Base-by-base conservation (phyloP, 441 rosid genomes). In the Euphorbia schlechtendalii region DNA sequence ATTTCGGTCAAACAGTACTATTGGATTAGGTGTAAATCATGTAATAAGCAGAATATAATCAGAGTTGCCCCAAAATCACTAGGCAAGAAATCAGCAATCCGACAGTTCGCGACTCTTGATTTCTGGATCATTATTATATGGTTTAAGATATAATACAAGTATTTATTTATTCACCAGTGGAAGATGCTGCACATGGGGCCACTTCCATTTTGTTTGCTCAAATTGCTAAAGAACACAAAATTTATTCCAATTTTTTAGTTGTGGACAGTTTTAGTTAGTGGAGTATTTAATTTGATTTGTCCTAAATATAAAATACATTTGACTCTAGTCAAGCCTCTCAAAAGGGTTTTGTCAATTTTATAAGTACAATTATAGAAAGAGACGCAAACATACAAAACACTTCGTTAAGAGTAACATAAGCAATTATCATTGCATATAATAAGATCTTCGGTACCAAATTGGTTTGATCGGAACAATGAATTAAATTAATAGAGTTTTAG, bases 51-150 rank as follows among this genome's bases (percentile, higher is more conserved):
- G 57, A 22, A 57, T n/a, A 34, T 17, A 64, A 20, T 36, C 22
- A 64, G 66, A 51, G 38, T 8, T 56, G 56, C 13, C 71, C 66
- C 45, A 51, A 63, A 46, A 52, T 65, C 30, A 49, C n/a, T 11
- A 9, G 66, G 54, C 43, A 63, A 32, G 34, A 59, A 21, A 69
- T 6, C 15, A n/a, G 25, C 22, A 51, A 40, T 27, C 54, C 40
- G 63, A 14, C 34, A 56, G 40, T n/a, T 64, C 74, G 74, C 69
- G 76, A 76, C 62, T 61, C 45, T n/a, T 60, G 71, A 59, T 63
- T 59, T 59, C n/a, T 25, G 54, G 28, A 63, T 55, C 62, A 20
- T 49, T 5, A 18, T n/a, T n/a, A n/a, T n/a, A n/a, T n/a, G n/a
- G n/a, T n/a, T n/a, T n/a, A n/a, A n/a, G n/a, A n/a, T n/a, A n/a